Base-by-base conservation (phyloP, 768 basidiomycete species). In the Macrolepiota albuminosa region DNA sequence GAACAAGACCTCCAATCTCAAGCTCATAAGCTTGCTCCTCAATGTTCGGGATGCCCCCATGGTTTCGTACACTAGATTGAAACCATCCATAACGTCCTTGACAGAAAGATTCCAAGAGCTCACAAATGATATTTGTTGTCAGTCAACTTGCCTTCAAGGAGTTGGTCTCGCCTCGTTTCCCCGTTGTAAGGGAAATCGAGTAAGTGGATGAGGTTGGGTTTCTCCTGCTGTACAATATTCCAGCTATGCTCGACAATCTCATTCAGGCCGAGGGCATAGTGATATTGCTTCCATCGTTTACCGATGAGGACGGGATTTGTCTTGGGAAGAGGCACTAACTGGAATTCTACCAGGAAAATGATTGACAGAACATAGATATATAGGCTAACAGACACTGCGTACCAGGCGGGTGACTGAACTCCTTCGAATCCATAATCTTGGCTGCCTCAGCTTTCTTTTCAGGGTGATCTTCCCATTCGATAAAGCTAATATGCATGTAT, bases 101-200 rank as follows among this genome's bases (percentile, higher is more conserved):
- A n/a, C 7, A 42, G 49, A 24, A 21, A 21, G 57, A 48, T n/a
- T 10, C 11, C n/a, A 13, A n/a, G 31, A 31, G 69, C 79, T 31
- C 57, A 81, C 81, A 82, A 82, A 63, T 81, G 81, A 60, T 76
- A 72, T 64, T 69, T 75, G 66, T 81, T 82, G 42, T 78, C 74
- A 0, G 81, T 84, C 48, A 83, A 58, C 70, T 80, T 81, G 24
- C 74, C 75, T 39, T 70, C 67, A 49, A 81, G 60, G 21, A 81
- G 70, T 59, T 80, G 75, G 18, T 75, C 66, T 13, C 75, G 70
- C 21, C 69, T 73, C 8, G 82, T 82, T 64, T 83, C 82, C 36
- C 81, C 82, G 63, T 83, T 83, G 65, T 82, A 83, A 8, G 82
- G 83, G 65, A 83, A 84, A 65, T 82, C 78, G 26, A 83, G 70